Evolutionary conservation across 192 early-diverging fungal species (phyloP).

Genomic region (Paraglomus brasilianum): DNA sequence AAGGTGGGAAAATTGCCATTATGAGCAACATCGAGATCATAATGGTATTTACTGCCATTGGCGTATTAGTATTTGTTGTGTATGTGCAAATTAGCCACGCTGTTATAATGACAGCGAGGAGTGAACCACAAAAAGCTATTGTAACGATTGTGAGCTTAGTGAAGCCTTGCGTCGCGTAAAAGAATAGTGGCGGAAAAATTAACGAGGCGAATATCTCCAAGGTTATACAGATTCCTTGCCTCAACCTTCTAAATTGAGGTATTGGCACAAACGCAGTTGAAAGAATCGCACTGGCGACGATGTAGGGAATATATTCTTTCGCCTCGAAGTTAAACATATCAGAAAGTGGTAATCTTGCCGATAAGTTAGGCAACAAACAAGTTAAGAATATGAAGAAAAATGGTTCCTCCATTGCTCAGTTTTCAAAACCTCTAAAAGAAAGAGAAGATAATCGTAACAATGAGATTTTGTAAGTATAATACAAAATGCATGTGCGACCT

Average conservation of each 20-base stretch:
- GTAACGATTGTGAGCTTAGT: conserved; percentile 1
- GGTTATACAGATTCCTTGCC: neutral
- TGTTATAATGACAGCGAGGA: neutral
- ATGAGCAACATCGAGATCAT: no score
- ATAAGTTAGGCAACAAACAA: conserved; percentile 12
- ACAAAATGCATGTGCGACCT: no score
- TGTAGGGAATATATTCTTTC: conserved; percentile 20
- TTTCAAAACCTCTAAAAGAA: conserved; percentile 10
- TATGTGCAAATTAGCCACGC: no score
- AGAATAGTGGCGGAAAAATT: conserved; percentile 21
- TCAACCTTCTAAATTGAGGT: conserved; percentile 4
- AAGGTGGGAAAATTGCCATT: no score
- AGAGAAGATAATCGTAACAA: no score
- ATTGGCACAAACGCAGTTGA: conserved; percentile 9
- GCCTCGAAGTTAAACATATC: conserved; percentile 25
- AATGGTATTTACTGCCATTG: no score
- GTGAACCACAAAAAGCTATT: conserved; percentile 11
- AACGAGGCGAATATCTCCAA: neutral
- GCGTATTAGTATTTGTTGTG: no score
- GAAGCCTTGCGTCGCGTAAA: conserved; percentile 18
- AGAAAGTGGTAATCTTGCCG: conserved; percentile 19
- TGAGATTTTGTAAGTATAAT: no score
- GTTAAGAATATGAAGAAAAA: neutral
- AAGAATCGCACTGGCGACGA: conserved; percentile 8
- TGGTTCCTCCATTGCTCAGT: neutral